These are phyloP conservation scores for Stagonosporopsis vannaccii DNA, from an alignment of 2,329 filamentous ascomycete genomes.

Conservation along the genomic window DNA sequence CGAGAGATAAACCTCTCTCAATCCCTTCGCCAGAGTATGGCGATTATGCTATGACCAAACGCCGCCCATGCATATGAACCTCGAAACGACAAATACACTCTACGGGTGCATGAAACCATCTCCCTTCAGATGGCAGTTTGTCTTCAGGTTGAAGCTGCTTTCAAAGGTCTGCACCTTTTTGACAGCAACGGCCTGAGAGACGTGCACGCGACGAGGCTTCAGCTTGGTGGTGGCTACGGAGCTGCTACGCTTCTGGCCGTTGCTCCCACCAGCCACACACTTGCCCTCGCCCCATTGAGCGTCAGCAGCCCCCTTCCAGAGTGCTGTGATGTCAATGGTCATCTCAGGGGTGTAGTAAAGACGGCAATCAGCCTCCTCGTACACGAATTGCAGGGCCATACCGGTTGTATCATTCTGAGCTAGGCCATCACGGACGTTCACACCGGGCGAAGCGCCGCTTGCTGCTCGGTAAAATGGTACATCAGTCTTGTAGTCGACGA, in stretches of 20 bases:
- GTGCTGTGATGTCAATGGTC: slow-evolving; percentile 47
- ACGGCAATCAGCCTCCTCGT: slow-evolving; percentile 51
- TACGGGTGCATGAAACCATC: slow-evolving; percentile 49
- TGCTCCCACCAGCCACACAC: slow-evolving; percentile 37
- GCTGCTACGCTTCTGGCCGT: slow-evolving; percentile 31
- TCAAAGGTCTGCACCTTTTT: slow-evolving; percentile 36
- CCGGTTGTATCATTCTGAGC: slow-evolving; percentile 39
- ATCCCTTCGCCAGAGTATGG: slow-evolving; percentile 7
- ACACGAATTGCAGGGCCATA: slow-evolving; percentile 49
- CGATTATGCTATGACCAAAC: slow-evolving; percentile 11
- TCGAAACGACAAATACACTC: slow-evolving; percentile 9
- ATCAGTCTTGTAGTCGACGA: slow-evolving; percentile 38
- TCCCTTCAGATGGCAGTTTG: slow-evolving; percentile 34
- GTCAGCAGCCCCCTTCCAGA: slow-evolving; percentile 51
- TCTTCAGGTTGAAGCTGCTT: slow-evolving; percentile 39
- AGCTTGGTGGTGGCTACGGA: slow-evolving; percentile 36
- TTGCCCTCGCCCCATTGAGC: slow-evolving; percentile 44
- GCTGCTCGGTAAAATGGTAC: slow-evolving; percentile 34
- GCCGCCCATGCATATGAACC: slow-evolving; percentile 7
- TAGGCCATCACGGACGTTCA: slow-evolving; percentile 49
- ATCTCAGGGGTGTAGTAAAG: slow-evolving; percentile 52
- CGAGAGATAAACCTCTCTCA: slow-evolving; percentile 5
- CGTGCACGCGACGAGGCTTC: slow-evolving; percentile 25
- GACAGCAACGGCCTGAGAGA: slow-evolving; percentile 26
- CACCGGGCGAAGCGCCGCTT: slow-evolving; percentile 21